A percentile compares a stretch with the other conserved stretches of the same genome.
Evolutionary conservation across 192 early-diverging fungal genomes (phyloP).

Genomic region (Backusella mclennaniae): DNA sequence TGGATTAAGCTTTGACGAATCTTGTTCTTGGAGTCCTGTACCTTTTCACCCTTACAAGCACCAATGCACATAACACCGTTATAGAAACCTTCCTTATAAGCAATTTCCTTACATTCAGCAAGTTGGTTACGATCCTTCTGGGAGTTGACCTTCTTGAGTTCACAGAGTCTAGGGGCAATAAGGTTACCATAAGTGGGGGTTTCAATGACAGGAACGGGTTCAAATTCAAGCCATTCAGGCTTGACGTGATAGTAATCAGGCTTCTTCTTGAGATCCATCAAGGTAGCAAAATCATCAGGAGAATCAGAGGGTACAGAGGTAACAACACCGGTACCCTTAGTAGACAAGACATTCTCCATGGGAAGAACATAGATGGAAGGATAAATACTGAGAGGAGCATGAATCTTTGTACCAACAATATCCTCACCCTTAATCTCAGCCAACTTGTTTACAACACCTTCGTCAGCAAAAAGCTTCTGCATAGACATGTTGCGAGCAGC

Average conservation of each 20-base stretch:
- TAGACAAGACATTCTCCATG: conserved; percentile 94
- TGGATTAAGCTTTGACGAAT: conserved; percentile 78
- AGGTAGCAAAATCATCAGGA: conserved; percentile 92
- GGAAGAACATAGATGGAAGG: conserved; percentile 88
- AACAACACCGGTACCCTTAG: conserved; percentile 98
- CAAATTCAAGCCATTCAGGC: conserved; percentile 84
- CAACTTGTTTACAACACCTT: conserved; percentile 69
- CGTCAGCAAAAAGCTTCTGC: conserved; percentile 77
- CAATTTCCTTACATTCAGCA: conserved; percentile 88
- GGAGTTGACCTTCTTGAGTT: conserved; percentile 92
- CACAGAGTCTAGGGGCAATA: conserved; percentile 79
- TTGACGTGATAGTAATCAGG: conserved; percentile 88
- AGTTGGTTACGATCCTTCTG: conserved; percentile 96
- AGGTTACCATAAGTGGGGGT: conserved; percentile 87
- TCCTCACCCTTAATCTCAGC: conserved; percentile 73
- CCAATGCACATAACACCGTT: conserved; percentile 85
- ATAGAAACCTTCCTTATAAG: conserved; percentile 99
- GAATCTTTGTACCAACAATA: conserved; percentile 87
- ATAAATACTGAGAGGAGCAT: conserved; percentile 83
- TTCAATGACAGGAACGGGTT: conserved; percentile 82
- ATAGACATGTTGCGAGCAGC: conserved; percentile 97
- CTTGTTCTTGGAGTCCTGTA: conserved; percentile 87
- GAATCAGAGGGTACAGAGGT: conserved; percentile 99
- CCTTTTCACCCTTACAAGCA: conserved; percentile 76
- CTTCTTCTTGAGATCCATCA: conserved; percentile 95